phyloP scores from a whole-genome alignment of 2,329 filamentous ascomycete species.

The Sporothrix protearum region DNA sequence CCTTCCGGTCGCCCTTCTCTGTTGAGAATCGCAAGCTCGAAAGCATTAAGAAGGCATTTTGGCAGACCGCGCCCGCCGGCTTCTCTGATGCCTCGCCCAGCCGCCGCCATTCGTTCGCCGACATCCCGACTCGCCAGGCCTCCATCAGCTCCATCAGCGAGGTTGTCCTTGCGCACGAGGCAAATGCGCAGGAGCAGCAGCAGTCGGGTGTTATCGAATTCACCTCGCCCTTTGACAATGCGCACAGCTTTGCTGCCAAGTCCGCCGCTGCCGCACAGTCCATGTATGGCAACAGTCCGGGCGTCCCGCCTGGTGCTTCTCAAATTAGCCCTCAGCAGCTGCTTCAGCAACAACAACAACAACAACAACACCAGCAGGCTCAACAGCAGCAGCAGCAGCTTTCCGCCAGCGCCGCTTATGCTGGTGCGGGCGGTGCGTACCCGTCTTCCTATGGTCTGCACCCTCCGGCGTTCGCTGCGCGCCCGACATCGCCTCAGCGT shows the following conservation, averaged over 20 bases:
- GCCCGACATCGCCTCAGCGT: slow-evolving; percentile 59
- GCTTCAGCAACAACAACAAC: slow-evolving; percentile 17
- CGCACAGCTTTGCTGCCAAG: slow-evolving; percentile 37
- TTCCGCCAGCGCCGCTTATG: slow-evolving; percentile 28
- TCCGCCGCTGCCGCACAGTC: slow-evolving; percentile 22
- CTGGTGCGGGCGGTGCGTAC: slow-evolving; percentile 39
- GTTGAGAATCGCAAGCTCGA: slow-evolving; percentile 61
- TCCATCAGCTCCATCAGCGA: slow-evolving; percentile 61
- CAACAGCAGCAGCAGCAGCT: slow-evolving; percentile 14
- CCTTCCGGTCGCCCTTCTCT: slow-evolving; percentile 49
- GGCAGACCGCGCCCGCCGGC: slow-evolving; percentile 65
- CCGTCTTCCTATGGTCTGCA: slow-evolving; percentile 47
- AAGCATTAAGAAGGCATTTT: slow-evolving; percentile 64
- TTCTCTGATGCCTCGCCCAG: slow-evolving; percentile 69
- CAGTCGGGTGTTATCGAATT: slow-evolving; percentile 43
- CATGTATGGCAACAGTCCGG: slow-evolving; percentile 24
- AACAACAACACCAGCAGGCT: slow-evolving; percentile 14
- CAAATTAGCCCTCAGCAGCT: slow-evolving; percentile 19
- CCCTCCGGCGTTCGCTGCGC: slow-evolving; percentile 45
- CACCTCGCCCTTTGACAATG: slow-evolving; percentile 41
- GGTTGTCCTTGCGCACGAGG: slow-evolving; percentile 46
- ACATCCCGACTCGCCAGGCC: slow-evolving; percentile 59
- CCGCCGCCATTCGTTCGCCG: slow-evolving; percentile 75
- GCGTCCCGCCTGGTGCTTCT: slow-evolving; percentile 3
- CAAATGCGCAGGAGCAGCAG: slow-evolving; percentile 43